These are phyloP conservation scores for Penicillium egyptiacum DNA, from an alignment of 495 filamentous ascomycete species.

Conservation along the genomic window DNA sequence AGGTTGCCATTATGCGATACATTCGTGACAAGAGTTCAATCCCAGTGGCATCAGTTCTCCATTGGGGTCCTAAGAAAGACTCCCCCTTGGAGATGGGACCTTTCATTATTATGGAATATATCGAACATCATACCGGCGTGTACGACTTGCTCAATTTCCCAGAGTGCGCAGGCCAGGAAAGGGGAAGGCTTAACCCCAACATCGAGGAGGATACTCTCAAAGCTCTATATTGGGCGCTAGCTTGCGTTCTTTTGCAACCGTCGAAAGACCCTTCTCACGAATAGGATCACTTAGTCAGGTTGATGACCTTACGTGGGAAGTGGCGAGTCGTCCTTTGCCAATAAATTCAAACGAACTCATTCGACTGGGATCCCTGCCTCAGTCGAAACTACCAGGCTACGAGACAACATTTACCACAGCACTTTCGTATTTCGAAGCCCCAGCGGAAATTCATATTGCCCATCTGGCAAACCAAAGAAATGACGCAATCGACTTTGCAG, in stretches of 20 bases:
- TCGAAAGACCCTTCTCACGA: constrained; percentile 24
- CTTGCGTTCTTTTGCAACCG: constrained; percentile 37
- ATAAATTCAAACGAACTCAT: constrained; percentile 36
- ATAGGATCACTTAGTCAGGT: constrained; percentile 40
- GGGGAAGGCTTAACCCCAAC: constrained; percentile 31
- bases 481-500: constrained; percentile 23
- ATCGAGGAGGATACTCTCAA: constrained; percentile 30
- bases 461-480: constrained; percentile 9
- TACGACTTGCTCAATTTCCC: constrained; percentile 31
- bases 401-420: constrained; percentile 25
- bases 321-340: constrained; percentile 22
- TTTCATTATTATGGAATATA: constrained; percentile 42
- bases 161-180: constrained; percentile 8
- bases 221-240: constrained; percentile 34
- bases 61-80: constrained; percentile 32
- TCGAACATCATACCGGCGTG: constrained; percentile 34
- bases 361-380: constrained; percentile 27
- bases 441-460: background rate
- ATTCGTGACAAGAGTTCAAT: constrained; percentile 39
- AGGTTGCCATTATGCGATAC: constrained; percentile 46
- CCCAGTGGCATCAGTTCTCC: constrained; percentile 36
- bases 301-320: constrained; percentile 25
- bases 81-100: constrained; percentile 32
- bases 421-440: background rate
- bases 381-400: constrained; percentile 33